Evolutionary conservation across 352 stramenopile species (phyloP).

Genomic region (Pythium scleroteichum): DNA sequence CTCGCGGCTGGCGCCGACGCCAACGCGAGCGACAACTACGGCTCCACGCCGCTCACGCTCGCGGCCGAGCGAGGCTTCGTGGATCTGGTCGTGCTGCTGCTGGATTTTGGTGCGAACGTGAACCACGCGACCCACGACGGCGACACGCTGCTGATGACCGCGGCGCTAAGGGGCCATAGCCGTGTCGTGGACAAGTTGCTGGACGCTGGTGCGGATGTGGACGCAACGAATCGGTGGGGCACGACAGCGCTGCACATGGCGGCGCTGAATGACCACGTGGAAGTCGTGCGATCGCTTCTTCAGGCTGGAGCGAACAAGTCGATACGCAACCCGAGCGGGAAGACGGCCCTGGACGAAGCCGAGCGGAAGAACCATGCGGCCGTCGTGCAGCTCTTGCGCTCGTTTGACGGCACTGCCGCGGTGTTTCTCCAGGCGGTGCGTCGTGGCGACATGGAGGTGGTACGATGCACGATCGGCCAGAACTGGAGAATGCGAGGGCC

Average conservation of each 20-base stretch:
- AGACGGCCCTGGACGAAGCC: slow-evolving; percentile 1
- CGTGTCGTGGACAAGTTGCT: slow-evolving; percentile 30
- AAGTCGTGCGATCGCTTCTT: slow-evolving; percentile 17
- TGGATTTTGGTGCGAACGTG: slow-evolving; percentile 31
- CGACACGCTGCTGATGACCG: slow-evolving; percentile 30
- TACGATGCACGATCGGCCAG: not conserved
- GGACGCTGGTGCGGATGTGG: slow-evolving; percentile 28
- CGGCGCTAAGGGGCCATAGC: slow-evolving; percentile 31
- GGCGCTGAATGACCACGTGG: not conserved
- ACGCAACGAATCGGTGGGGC: slow-evolving; percentile 21
- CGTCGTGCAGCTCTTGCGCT: not conserved
- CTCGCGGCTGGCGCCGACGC: slow-evolving; percentile 1
- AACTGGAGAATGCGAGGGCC: slow-evolving; percentile 25
- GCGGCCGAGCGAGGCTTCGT: slow-evolving; percentile 34
- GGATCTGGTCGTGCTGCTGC: slow-evolving; percentile 30
- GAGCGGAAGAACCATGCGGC: not conserved
- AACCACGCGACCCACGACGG: slow-evolving; percentile 14
- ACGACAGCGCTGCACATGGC: slow-evolving; percentile 32
- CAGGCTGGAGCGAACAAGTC: slow-evolving; percentile 32
- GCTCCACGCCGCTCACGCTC: slow-evolving; percentile 31
- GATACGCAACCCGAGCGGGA: slow-evolving; percentile 27
- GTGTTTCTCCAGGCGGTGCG: not conserved
- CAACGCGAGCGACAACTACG: slow-evolving; percentile 6
- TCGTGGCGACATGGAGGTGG: not conserved
- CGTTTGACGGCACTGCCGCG: not conserved